Evolutionary conservation across 225 moss, liverwort and hornwort species (phyloP).

Genomic region (Ulota crispa): DNA sequence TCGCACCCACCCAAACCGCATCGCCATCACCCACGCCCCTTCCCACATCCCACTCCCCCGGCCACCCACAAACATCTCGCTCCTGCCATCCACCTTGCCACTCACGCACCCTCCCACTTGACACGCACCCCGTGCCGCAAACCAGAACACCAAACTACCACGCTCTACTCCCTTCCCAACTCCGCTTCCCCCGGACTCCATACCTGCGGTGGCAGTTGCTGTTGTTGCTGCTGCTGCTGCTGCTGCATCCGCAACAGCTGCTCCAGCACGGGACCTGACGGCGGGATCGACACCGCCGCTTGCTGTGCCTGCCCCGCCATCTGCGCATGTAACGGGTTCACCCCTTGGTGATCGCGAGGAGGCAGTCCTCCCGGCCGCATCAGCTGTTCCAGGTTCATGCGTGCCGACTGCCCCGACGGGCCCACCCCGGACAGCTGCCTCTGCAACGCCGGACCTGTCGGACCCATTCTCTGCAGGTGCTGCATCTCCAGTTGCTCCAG

Average conservation of each 20-base stretch:
- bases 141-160: not conserved
- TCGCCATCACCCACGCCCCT: not conserved
- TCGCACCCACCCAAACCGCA: not conserved
- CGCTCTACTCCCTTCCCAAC: not conserved
- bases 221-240: constrained; percentile 79
- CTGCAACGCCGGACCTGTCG: constrained; percentile 63
- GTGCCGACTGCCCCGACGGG: constrained; percentile 47
- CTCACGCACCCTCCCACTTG: not conserved
- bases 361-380: constrained; percentile 64
- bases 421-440: constrained; percentile 59
- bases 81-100: not conserved
- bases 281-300: constrained; percentile 64
- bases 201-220: constrained; percentile 89
- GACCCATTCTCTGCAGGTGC: constrained; percentile 82
- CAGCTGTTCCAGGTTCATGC: constrained; percentile 64
- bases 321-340: constrained; percentile 35
- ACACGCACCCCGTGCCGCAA: not conserved
- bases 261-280: constrained; percentile 85
- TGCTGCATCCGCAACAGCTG: constrained; percentile 91
- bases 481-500: constrained; percentile 87
- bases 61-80: not conserved
- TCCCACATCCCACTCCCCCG: not conserved
- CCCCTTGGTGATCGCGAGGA: constrained; percentile 60
- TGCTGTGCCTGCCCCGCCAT: constrained; percentile 53
- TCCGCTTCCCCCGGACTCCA: not conserved